Evolutionary conservation across 2,329 filamentous ascomycete species (phyloP).

Genomic region (Colletotrichum sp.): DNA sequence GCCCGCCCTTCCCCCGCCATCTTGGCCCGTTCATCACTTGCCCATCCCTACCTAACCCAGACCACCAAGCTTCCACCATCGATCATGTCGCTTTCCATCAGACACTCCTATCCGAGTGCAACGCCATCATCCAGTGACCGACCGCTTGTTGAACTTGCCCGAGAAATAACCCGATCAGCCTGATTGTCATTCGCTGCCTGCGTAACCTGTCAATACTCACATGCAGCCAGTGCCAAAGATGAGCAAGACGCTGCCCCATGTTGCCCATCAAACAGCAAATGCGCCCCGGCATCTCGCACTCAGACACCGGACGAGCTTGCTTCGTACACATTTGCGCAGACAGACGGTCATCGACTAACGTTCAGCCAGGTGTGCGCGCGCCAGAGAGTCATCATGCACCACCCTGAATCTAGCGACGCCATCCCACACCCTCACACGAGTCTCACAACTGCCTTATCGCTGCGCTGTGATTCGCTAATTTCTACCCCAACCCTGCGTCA

Average conservation of each 20-base stretch:
- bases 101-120: background rate
- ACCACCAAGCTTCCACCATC: background rate
- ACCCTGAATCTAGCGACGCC: conserved; percentile 5
- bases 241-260: background rate
- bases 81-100: background rate
- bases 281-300: background rate
- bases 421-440: background rate
- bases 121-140: background rate
- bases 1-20: conserved; percentile 10
- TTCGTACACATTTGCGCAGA: background rate
- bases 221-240: background rate
- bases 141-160: background rate
- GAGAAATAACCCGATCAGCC: background rate
- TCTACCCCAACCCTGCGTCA: conserved; percentile 12
- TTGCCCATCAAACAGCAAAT: background rate
- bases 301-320: background rate
- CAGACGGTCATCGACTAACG: background rate
- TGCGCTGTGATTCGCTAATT: background rate
- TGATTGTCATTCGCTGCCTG: background rate
- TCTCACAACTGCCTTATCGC: conserved; percentile 19
- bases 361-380: background rate
- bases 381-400: conserved; percentile 16
- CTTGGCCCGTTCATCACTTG: conserved; percentile 1
- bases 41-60: background rate
- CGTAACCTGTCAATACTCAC: background rate